These are phyloP conservation scores for Syncephalastrum monosporum DNA, from an alignment of 371 early-diverging fungal genomes.

Conservation along the genomic window DNA sequence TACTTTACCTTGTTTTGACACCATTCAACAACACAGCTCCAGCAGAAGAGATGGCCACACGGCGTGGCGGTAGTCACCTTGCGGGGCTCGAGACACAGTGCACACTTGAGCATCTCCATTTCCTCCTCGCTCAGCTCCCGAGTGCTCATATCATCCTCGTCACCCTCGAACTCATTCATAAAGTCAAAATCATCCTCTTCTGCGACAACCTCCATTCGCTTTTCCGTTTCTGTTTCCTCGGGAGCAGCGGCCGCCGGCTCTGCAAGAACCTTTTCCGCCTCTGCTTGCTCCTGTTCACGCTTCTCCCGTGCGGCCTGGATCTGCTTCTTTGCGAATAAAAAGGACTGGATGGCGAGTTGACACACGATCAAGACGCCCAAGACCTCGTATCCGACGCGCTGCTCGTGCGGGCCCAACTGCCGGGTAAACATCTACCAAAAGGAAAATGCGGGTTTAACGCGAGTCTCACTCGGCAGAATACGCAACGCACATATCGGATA, in stretches of 20 bases:
- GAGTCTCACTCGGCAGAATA: not conserved
- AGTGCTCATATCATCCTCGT: slow-evolving; percentile 26
- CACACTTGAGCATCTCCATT: slow-evolving; percentile 66
- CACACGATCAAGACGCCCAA: slow-evolving; percentile 77
- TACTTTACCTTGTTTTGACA: slow-evolving; percentile 76
- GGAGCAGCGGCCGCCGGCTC: slow-evolving; percentile 9
- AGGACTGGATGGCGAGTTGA: slow-evolving; percentile 62
- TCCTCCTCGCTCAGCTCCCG: slow-evolving; percentile 38
- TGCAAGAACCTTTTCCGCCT: slow-evolving; percentile 10
- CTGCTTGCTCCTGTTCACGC: slow-evolving; percentile 14
- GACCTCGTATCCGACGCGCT: slow-evolving; percentile 79
- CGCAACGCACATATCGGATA: slow-evolving; percentile 67
- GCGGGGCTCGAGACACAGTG: slow-evolving; percentile 78
- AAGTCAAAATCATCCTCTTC: slow-evolving; percentile 47
- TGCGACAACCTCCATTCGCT: slow-evolving; percentile 7
- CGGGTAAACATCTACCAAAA: slow-evolving; percentile 67
- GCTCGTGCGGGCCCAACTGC: slow-evolving; percentile 71
- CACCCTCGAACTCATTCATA: slow-evolving; percentile 34
- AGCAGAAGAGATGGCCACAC: slow-evolving; percentile 94
- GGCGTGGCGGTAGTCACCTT: slow-evolving; percentile 79
- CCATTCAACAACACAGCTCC: slow-evolving; percentile 91
- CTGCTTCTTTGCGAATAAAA: slow-evolving; percentile 36
- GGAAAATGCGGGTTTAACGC: not conserved
- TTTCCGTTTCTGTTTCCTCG: not conserved
- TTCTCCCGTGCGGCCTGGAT: slow-evolving; percentile 13